Evolutionary conservation across 306 rosid genomes (phyloP).

Genomic region (Clitoria ternatea): DNA sequence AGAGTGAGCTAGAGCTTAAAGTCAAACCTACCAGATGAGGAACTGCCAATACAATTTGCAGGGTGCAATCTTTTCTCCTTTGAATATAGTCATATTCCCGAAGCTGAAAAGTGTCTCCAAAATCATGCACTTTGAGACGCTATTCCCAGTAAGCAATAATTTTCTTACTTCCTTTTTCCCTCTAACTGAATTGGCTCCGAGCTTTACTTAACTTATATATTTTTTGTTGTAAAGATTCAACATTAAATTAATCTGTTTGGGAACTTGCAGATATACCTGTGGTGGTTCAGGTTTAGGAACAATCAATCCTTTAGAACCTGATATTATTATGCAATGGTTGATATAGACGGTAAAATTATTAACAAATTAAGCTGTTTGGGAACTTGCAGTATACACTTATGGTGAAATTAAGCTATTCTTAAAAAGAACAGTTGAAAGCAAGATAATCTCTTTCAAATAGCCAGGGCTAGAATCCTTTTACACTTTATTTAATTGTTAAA

Average conservation of each 20-base stretch:
- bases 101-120: not conserved
- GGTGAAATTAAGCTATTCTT: too few relatives aligned
- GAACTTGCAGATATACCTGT: not conserved
- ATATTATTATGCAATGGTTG: not conserved
- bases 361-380: not conserved
- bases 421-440: too few relatives aligned
- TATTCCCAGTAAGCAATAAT: constrained; percentile 8
- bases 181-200: constrained; percentile 6
- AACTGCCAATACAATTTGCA: not conserved
- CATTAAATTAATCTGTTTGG: constrained; percentile 1
- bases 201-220: not conserved
- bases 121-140: not conserved
- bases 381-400: too few relatives aligned
- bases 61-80: not conserved
- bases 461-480: too few relatives aligned
- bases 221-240: not conserved
- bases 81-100: not conserved
- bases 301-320: not conserved
- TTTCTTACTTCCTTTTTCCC: not conserved
- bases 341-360: not conserved
- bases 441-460: too few relatives aligned
- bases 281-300: not conserved
- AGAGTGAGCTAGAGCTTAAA: not conserved
- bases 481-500: too few relatives aligned
- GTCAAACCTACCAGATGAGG: not conserved